These are phyloP conservation scores for Auriscalpium microsporum DNA, from an alignment of 768 basidiomycete species.

Conservation along the genomic window DNA sequence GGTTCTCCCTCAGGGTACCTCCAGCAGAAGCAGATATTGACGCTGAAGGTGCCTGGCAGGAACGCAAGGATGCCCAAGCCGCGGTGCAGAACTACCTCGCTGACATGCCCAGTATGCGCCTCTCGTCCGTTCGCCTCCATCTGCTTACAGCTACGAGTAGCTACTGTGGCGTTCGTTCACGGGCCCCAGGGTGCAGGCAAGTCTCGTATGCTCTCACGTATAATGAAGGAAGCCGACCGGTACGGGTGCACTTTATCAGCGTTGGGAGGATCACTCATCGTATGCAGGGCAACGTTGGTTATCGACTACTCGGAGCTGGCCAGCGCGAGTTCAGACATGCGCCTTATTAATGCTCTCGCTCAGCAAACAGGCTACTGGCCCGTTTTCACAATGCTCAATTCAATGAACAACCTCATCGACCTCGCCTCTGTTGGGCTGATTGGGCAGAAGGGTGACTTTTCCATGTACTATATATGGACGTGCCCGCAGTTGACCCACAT, in stretches of 20 bases:
- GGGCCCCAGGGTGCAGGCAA: slow-evolving; percentile 85
- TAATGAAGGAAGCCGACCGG: slow-evolving; percentile 50
- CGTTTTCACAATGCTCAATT: slow-evolving; percentile 77
- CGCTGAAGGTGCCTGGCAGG: slow-evolving; percentile 64
- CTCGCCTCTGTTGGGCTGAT: slow-evolving; percentile 91
- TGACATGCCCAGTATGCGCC: slow-evolving; percentile 60
- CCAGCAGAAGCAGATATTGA: slow-evolving; percentile 14
- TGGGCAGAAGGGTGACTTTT: slow-evolving; percentile 75
- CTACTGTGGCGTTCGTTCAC: slow-evolving; percentile 69
- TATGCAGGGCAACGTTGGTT: slow-evolving; percentile 34
- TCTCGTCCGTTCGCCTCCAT: background rate
- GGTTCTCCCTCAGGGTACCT: slow-evolving; percentile 26
- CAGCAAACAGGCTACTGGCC: slow-evolving; percentile 85
- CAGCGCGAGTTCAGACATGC: slow-evolving; percentile 59
- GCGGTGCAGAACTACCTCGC: slow-evolving; percentile 62
- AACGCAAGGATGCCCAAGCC: slow-evolving; percentile 69
- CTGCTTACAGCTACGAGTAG: slow-evolving; percentile 27
- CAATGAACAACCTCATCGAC: slow-evolving; percentile 76
- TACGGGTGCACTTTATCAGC: slow-evolving; percentile 18
- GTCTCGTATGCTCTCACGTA: slow-evolving; percentile 42
- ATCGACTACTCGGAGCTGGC: slow-evolving; percentile 79
- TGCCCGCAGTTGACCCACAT: too few relatives aligned
- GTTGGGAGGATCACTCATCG: background rate
- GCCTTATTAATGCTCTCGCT: slow-evolving; percentile 62
- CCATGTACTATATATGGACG: background rate